Evolutionary conservation across 2,329 filamentous ascomycete genomes (phyloP), one percentile per base, ranked within the genome.

Genomic region (Cordyceps cicadae): DNA sequence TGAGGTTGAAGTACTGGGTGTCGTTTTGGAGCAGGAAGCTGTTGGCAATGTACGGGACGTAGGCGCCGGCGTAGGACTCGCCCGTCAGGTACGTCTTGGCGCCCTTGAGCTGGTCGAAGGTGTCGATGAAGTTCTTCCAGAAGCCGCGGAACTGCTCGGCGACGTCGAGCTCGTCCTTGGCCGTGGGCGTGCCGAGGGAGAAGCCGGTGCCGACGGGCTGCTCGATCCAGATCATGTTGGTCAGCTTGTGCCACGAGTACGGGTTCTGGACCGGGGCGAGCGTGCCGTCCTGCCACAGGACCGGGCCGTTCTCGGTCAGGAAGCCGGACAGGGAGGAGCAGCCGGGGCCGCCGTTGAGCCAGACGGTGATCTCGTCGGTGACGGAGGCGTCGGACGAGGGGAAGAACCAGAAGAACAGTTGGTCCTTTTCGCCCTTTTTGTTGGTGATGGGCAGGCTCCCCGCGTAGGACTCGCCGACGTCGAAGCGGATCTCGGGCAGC

Each of bases 211-310:
- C 80, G 8, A 84, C 74, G 3, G 84, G 85, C 69, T 89, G 87
- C 66, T 90, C 88, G 9, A 89, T 79, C 83, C 86, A 94, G 52
- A 94, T 76, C 68, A 92, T 82, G 70, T 92, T 91, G 56, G 88
- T 89, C 43, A 93, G 73, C 58, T 87, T 87, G 63, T 83, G 83
- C 88, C 88, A 92, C 14, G 82, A 81, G 75, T 87, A 92, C 0
- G 82, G 79, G 68, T 92, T 92, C 51, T 77, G 74, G 0, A 85
- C 78, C 0, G 88, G 88, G 17, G 79, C 77, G 60, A 79, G 81
- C 0, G 87, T 92, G 41, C 90, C 90, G 12, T 83, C 79, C 68
- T 87, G 83, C 87, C 87, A 90, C 5, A 81, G 62, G 67, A 90
- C 87, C 0, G 89, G 87, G 0, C 89, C 89, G 66, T 91, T 92